Evolutionary conservation across 73 alveolate genomes (phyloP), one percentile per base, ranked within the genome.

Genomic region (Paramecium pentaurelia): DNA sequence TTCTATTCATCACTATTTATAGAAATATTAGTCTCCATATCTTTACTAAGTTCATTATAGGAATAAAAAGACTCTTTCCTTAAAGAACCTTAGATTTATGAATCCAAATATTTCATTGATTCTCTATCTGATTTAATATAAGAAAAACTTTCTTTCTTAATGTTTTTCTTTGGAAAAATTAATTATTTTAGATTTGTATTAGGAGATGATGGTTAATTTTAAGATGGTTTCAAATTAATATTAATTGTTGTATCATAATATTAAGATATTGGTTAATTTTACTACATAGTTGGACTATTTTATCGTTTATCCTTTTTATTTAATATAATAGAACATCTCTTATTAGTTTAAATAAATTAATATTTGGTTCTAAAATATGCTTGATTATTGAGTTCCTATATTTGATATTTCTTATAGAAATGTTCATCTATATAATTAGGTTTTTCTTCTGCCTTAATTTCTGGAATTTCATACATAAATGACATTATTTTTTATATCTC

Each of bases 111-210:
- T 37, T 73, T 73, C 34, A 20, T 40, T 3, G 83, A 64, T 34
- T 64, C 83, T 64, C 45, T 64, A 64, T 64, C 83, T 64, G 83
- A 64, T 34, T 73, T 73, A 32, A 73, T 73, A 73, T 73, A 73
- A 1, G 87, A 73, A 73, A 73, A 73, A 9, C 87, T 73, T 73
- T 73, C 87, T 73, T 73, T 37, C 12, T 73, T 73, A 20, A 37
- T 73, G 1, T 73, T 25, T 20, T 40, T 37, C 38, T 37, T 37
- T 12, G 4, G 8, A 3, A 11, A 11, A 18, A 8, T 9, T 34
- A 5, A 73, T 73, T n/a, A 28, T 37, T 73, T 20, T 20, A 18
- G 11, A 64, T 34, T 27, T 34, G 20, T 3, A 12, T 8, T 38
- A 7, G 45, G 22, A 30, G 20, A 30, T 28, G 27, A 64, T 1